Base-by-base conservation (phyloP, 495 filamentous ascomycete species). In the Opeltia flavorubescens region DNA sequence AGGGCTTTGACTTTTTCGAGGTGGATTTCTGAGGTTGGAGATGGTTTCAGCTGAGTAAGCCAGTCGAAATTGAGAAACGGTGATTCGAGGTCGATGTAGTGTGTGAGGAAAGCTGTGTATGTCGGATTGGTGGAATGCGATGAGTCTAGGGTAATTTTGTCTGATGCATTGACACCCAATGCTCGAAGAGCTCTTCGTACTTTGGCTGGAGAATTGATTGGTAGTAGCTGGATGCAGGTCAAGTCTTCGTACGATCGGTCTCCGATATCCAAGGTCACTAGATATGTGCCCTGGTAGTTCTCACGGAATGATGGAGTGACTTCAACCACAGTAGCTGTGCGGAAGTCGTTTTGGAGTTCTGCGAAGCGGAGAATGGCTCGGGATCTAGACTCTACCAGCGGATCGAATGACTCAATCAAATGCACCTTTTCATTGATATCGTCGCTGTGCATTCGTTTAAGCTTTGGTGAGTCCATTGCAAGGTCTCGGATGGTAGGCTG, bases 81-180 rank as follows among this genome's bases (percentile, higher is more conserved):
- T 5, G 31, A 20, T 40, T 52, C 46, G 17, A 59, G 47, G 27
- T 57, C 55, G 18, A 59, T 43, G 28, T 55, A 59, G 1, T 52
- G 36, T 1, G 30, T 44, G 20, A 59, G 49, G 28, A 57, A 57
- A 5, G 11, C 13, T 23, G 23, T 15, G 17, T 38, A 52, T 1
- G 53, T 48, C 9, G 49, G 47, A 6, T 43, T 27, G 5, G 46
- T 21, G 5, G 28, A 28, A 31, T 33, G 26, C 8, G 27, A 30
- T 26, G 48, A 42, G 24, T 26, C 18, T 25, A 52, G 4, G 12
- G 33, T 41, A 21, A 51, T 38, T 12, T 20, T n/a, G 7, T 24
- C 33, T 12, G 44, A 45, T 18, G 17, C 38, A 25, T 39, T 45
- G 6, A 50, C 44, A n/a, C 55, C 42, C 12, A 59, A 29, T 6